These are phyloP conservation scores for Tuber magnatum DNA, from an alignment of 495 filamentous ascomycete species.

Conservation along the genomic window DNA sequence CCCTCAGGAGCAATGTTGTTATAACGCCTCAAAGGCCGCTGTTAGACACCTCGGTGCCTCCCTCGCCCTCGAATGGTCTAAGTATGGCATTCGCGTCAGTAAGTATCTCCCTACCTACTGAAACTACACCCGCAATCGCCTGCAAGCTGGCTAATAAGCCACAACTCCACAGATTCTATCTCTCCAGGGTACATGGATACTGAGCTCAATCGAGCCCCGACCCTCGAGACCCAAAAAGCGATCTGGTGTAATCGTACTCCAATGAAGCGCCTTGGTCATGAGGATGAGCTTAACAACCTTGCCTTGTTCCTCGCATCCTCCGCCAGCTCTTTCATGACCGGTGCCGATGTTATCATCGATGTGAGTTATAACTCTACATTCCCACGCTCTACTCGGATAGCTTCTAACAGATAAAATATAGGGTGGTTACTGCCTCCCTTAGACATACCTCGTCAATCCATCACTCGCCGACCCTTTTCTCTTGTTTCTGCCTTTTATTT, in stretches of 20 bases:
- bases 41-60: slow-evolving; percentile 68
- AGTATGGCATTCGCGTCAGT: slow-evolving; percentile 62
- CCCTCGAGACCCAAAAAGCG: slow-evolving; percentile 62
- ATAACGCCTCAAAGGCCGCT: slow-evolving; percentile 74
- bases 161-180: slow-evolving; percentile 49
- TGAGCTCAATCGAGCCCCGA: slow-evolving; percentile 55
- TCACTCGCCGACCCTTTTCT: not conserved
- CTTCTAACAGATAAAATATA: slow-evolving; percentile 12
- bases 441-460: not conserved
- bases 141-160: not conserved
- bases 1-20: slow-evolving; percentile 67
- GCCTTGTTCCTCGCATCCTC: slow-evolving; percentile 72
- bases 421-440: slow-evolving; percentile 25
- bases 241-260: slow-evolving; percentile 69
- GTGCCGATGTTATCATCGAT: slow-evolving; percentile 67
- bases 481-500: not conserved
- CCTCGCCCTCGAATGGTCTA: slow-evolving; percentile 69
- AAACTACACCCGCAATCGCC: not conserved
- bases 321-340: slow-evolving; percentile 69
- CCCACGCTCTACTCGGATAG: slow-evolving; percentile 20
- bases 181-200: slow-evolving; percentile 67
- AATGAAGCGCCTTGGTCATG: slow-evolving; percentile 57
- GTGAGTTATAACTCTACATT: slow-evolving; percentile 46
- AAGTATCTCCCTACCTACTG: slow-evolving; percentile 3
- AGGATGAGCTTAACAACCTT: slow-evolving; percentile 70